A percentile compares a stretch with the other conserved stretches of the same genome.
Evolutionary conservation across 176 grass and related monocot species (phyloP).

Genomic region (Saccharum officinarum): DNA sequence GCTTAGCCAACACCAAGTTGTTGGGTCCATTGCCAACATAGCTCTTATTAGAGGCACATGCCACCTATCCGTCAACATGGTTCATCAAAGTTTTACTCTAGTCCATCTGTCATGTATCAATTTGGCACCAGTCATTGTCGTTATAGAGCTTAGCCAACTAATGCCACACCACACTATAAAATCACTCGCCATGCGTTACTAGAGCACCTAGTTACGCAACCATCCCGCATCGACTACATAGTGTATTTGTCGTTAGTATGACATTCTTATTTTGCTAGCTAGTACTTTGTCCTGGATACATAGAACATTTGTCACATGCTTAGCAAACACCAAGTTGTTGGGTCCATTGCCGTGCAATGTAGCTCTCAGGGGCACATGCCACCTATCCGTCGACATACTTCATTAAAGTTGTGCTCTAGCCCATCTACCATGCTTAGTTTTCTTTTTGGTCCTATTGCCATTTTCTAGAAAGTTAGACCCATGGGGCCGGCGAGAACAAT

Average conservation of each 20-base stretch:
- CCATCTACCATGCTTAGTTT: neutral
- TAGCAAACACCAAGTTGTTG: neutral
- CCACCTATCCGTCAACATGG: neutral
- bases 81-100: neutral
- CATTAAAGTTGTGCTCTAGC: neutral
- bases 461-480: neutral
- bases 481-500: neutral
- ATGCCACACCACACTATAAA: neutral
- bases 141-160: neutral
- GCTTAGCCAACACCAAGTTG: neutral
- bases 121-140: too few relatives aligned
- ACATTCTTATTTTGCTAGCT: neutral
- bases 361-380: neutral
- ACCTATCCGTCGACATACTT: neutral
- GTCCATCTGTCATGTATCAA: neutral
- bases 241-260: neutral
- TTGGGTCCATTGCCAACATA: neutral
- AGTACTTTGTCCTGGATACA: neutral
- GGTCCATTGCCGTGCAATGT: neutral
- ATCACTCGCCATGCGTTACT: neutral
- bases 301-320: neutral
- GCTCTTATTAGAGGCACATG: neutral
- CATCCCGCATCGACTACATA: neutral
- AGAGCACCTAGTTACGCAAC: too few relatives aligned
- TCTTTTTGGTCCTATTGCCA: too few relatives aligned